These are phyloP conservation scores for Pythium pyrilobum DNA, from an alignment of 352 stramenopile species.

Conservation along the genomic window DNA sequence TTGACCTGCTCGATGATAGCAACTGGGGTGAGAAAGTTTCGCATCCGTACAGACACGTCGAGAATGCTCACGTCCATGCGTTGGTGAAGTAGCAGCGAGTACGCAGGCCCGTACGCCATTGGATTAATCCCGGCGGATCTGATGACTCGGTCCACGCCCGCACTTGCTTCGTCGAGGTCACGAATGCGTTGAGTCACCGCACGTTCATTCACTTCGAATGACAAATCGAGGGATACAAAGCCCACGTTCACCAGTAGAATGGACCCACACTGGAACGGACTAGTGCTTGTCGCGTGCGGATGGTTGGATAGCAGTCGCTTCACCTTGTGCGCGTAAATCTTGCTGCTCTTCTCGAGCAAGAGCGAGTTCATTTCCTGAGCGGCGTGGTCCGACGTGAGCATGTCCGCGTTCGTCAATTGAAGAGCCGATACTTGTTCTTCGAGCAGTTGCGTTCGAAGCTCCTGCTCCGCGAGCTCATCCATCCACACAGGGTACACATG, in stretches of 20 bases:
- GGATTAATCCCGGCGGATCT: background rate
- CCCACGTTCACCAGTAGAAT: slow-evolving; percentile 30
- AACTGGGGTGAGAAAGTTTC: slow-evolving; percentile 45
- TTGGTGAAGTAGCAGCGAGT: slow-evolving; percentile 6
- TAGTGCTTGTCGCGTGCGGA: slow-evolving; percentile 1
- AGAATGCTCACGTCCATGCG: slow-evolving; percentile 19
- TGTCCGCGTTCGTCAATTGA: slow-evolving; percentile 48
- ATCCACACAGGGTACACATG: slow-evolving; percentile 69
- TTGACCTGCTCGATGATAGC: slow-evolving; percentile 30
- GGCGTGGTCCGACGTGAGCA: slow-evolving; percentile 27
- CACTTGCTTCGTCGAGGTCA: slow-evolving; percentile 43
- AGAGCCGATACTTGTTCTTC: slow-evolving; percentile 55
- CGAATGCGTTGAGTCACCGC: slow-evolving; percentile 24
- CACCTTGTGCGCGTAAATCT: slow-evolving; percentile 53
- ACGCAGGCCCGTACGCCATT: background rate
- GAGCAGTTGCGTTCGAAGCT: slow-evolving; percentile 50
- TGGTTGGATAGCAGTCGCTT: slow-evolving; percentile 27
- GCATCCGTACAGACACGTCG: slow-evolving; percentile 34
- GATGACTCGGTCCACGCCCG: slow-evolving; percentile 24
- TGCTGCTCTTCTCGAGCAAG: slow-evolving; percentile 51
- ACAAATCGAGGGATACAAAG: slow-evolving; percentile 28
- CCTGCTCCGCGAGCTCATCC: slow-evolving; percentile 57
- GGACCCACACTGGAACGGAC: background rate
- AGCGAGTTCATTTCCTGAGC: slow-evolving; percentile 43
- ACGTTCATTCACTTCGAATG: slow-evolving; percentile 33